phyloP scores from a whole-genome alignment of 1,284 basidiomycete genomes.

The Apiotrichum brassicae region DNA sequence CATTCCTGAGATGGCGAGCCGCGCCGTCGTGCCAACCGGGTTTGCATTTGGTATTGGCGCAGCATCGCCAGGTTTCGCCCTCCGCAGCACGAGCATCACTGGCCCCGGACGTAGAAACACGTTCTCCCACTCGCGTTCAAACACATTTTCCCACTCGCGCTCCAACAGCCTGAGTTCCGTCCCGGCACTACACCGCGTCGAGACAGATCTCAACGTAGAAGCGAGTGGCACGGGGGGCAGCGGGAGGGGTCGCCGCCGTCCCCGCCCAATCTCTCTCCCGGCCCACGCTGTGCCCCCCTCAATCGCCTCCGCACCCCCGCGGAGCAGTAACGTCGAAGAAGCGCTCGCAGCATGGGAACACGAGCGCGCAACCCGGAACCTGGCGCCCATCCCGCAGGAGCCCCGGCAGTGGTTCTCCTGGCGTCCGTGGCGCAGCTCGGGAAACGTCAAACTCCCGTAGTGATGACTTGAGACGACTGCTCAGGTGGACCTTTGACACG shows the following conservation, averaged over 20 bases:
- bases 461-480: too few species aligned
- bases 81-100: conserved; percentile 30
- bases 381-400: background rate
- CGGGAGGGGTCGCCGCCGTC: background rate
- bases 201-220: background rate
- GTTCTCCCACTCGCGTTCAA: conserved; percentile 1
- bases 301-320: background rate
- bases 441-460: too few species aligned
- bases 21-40: conserved; percentile 29
- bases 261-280: background rate
- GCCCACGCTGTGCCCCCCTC: background rate
- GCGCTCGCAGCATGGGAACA: conserved; percentile 1
- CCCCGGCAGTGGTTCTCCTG: too few species aligned
- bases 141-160: conserved; percentile 1
- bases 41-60: conserved; percentile 47
- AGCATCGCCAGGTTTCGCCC: conserved; percentile 45
- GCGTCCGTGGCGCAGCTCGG: too few species aligned
- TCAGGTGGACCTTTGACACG: too few species aligned
- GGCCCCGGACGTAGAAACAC: background rate
- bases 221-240: background rate
- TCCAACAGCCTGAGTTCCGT: background rate
- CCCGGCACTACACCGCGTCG: background rate
- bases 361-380: background rate
- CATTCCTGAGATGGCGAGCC: conserved; percentile 37
- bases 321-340: background rate